A percentile compares a stretch with the other conserved stretches of the same genome.
These are phyloP conservation scores for Pelargonium fulgidum DNA, from an alignment of 441 rosid species.

Conservation along the genomic window DNA sequence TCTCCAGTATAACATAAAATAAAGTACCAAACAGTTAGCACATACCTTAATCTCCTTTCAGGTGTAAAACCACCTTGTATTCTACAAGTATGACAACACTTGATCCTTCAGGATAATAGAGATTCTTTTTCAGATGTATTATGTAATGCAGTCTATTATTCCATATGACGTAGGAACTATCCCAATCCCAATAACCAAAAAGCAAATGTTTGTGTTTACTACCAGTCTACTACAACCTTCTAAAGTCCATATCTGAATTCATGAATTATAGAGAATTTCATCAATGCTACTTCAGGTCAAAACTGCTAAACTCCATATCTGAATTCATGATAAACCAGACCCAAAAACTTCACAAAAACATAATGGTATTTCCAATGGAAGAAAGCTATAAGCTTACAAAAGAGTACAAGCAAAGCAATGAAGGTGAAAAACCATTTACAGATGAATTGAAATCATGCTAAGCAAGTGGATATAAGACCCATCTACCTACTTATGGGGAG, in stretches of 20 bases:
- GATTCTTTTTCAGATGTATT: background rate
- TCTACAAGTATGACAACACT: constrained; percentile 6
- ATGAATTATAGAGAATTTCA: background rate
- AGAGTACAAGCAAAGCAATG: too few species aligned
- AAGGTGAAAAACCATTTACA: too few species aligned
- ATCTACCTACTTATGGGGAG: too few species aligned
- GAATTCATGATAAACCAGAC: background rate
- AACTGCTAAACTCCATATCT: background rate
- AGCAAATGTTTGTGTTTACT: too few species aligned
- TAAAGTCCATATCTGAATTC: too few species aligned
- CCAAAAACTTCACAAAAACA: background rate
- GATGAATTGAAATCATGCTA: too few species aligned
- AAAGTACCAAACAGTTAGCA: constrained; percentile 2
- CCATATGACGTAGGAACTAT: background rate
- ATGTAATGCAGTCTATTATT: background rate
- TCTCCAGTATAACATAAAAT: background rate
- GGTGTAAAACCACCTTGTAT: constrained; percentile 1
- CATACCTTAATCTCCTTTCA: constrained; percentile 6
- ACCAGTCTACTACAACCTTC: too few species aligned
- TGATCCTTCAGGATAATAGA: constrained; percentile 4
- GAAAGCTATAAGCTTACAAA: too few species aligned
- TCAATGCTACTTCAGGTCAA: background rate
- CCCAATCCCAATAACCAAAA: background rate
- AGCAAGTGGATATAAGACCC: too few species aligned
- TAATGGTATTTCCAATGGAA: too few species aligned